Evolutionary conservation across 2,329 filamentous ascomycete species (phyloP).

Genomic region (Lasiodiplodia citricola): DNA sequence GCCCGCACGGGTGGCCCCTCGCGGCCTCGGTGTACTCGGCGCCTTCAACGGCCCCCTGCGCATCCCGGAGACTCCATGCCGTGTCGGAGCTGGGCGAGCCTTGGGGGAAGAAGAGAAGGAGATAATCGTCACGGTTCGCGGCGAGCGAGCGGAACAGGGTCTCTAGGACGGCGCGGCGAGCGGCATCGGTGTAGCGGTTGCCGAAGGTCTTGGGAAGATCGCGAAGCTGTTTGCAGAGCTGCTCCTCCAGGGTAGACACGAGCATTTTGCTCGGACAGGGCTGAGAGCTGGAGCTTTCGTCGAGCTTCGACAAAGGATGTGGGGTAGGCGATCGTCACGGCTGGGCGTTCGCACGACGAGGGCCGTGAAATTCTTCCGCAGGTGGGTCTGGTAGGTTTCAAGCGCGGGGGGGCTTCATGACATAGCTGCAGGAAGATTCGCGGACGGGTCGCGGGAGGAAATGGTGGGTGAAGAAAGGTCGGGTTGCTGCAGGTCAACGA

Average conservation of each 20-base stretch:
- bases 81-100: constrained; percentile 66
- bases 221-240: constrained; percentile 82
- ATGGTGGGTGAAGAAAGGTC: neutral
- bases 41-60: constrained; percentile 90
- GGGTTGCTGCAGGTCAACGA: constrained; percentile 13
- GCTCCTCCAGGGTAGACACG: constrained; percentile 67
- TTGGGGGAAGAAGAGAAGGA: constrained; percentile 81
- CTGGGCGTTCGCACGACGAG: neutral
- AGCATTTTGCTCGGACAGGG: constrained; percentile 44
- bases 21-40: constrained; percentile 94
- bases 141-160: constrained; percentile 88
- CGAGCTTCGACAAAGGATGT: constrained; percentile 23
- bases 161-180: constrained; percentile 73
- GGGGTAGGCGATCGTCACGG: constrained; percentile 25
- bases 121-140: constrained; percentile 72
- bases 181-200: constrained; percentile 76
- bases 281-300: constrained; percentile 12
- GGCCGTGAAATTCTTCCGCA: neutral
- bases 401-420: neutral
- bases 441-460: constrained; percentile 2
- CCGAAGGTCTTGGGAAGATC: constrained; percentile 74
- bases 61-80: constrained; percentile 78
- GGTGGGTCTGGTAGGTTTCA: neutral
- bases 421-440: constrained; percentile 2
- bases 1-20: constrained; percentile 90